A percentile compares a stretch with the other conserved stretches of the same genome.
phyloP scores from a whole-genome alignment of 441 rosid species.

The Biscutella laevigata region DNA sequence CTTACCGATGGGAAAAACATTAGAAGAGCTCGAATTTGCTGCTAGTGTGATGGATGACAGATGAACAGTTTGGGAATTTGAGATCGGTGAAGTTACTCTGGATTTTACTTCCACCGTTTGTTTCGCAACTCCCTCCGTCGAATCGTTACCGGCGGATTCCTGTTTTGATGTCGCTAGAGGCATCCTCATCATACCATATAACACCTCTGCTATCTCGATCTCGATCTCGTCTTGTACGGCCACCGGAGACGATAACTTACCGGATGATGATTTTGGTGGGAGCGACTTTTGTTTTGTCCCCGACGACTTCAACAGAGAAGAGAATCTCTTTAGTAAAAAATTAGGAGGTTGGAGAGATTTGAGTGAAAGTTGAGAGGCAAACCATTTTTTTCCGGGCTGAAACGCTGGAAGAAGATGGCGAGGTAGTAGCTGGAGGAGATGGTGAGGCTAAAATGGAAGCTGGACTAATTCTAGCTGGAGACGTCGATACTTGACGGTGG shows the following conservation, averaged over 20 bases:
- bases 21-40: constrained; percentile 47
- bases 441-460: constrained; percentile 43
- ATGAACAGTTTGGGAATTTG: constrained; percentile 41
- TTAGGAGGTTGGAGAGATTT: not conserved
- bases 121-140: constrained; percentile 33
- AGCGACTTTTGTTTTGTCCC: constrained; percentile 63
- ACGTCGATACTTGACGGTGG: constrained; percentile 68
- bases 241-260: constrained; percentile 36
- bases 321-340: not conserved
- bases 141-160: constrained; percentile 37
- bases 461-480: constrained; percentile 65
- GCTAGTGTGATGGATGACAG: constrained; percentile 48
- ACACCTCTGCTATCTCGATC: constrained; percentile 93
- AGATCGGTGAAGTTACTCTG: constrained; percentile 78
- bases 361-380: constrained; percentile 19
- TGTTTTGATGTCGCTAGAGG: constrained; percentile 60
- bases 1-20: constrained; percentile 58
- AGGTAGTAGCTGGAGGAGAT: constrained; percentile 55
- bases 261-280: constrained; percentile 63
- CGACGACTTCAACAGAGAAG: constrained; percentile 27
- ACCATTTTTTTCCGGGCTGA: constrained; percentile 81
- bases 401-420: constrained; percentile 80
- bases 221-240: constrained; percentile 46
- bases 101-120: constrained; percentile 59
- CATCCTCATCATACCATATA: constrained; percentile 85